phyloP scores from a whole-genome alignment of 2,329 filamentous ascomycete genomes.

The Madurella mycetomatis region DNA sequence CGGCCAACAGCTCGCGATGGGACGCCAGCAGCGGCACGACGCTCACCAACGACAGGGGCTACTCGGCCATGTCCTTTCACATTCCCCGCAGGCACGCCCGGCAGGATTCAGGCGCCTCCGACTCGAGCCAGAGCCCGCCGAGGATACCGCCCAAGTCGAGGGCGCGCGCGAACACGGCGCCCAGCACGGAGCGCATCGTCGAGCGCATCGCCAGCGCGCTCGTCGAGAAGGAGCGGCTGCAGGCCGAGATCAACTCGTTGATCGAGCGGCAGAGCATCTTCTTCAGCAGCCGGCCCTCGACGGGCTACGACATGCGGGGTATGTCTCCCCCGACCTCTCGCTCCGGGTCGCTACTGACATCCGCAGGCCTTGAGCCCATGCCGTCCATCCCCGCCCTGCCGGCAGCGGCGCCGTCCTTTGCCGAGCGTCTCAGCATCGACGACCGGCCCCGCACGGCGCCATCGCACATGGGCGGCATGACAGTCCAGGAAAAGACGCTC shows the following conservation, averaged over 20 bases:
- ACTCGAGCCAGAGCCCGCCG: slow-evolving; percentile 30
- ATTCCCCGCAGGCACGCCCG: slow-evolving; percentile 45
- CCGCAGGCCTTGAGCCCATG: slow-evolving; percentile 46
- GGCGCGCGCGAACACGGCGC: slow-evolving; percentile 41
- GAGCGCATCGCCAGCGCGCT: slow-evolving; percentile 54
- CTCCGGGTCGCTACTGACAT: slow-evolving; percentile 6
- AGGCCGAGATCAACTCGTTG: slow-evolving; percentile 56
- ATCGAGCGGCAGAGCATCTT: slow-evolving; percentile 59
- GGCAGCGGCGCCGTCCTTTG: slow-evolving; percentile 54
- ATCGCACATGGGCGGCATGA: slow-evolving; percentile 25
- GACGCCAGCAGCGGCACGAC: slow-evolving; percentile 32
- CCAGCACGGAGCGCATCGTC: slow-evolving; percentile 48
- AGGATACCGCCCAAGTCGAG: slow-evolving; percentile 44
- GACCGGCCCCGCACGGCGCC: slow-evolving; percentile 38
- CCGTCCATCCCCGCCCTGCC: slow-evolving; percentile 55
- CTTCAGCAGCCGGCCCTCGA: slow-evolving; percentile 49
- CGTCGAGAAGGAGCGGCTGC: slow-evolving; percentile 54
- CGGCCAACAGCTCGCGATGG: slow-evolving; percentile 30
- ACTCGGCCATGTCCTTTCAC: slow-evolving; percentile 53
- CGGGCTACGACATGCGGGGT: slow-evolving; percentile 40
- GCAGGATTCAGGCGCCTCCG: slow-evolving; percentile 32
- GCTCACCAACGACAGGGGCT: slow-evolving; percentile 40
- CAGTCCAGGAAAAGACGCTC: slow-evolving; percentile 13
- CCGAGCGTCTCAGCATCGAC: slow-evolving; percentile 49
- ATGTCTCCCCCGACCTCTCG: slow-evolving; percentile 17